Evolutionary conservation across 179 eudicot genomes (phyloP).

Genomic region (Beta corolliflora): DNA sequence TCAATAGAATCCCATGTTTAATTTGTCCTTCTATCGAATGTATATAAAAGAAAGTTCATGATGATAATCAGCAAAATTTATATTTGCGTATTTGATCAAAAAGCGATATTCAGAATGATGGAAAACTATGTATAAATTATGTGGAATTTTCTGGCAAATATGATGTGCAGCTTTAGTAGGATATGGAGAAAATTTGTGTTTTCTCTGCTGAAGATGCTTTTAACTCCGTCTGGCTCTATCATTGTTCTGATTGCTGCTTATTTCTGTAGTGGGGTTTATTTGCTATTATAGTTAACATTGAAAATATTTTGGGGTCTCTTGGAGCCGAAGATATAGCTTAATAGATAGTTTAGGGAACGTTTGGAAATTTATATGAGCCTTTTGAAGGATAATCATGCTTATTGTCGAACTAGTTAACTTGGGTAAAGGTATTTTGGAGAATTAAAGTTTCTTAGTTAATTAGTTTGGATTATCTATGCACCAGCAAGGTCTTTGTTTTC

Average conservation of each 20-base stretch:
- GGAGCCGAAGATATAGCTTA: conserved; percentile 2
- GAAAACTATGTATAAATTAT: too few relatives aligned
- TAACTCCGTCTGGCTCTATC: not conserved
- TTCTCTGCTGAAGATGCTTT: not conserved
- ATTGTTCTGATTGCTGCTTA: not conserved
- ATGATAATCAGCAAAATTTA: too few relatives aligned
- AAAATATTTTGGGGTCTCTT: not conserved
- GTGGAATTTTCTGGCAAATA: not conserved
- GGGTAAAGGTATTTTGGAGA: not conserved
- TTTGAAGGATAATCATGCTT: not conserved
- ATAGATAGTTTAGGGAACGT: not conserved
- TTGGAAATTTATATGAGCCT: not conserved
- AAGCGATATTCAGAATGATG: too few relatives aligned
- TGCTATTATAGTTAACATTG: not conserved
- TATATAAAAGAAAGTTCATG: too few relatives aligned
- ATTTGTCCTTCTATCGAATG: too few relatives aligned
- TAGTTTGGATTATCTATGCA: not conserved
- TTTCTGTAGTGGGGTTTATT: not conserved
- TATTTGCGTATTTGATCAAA: too few relatives aligned
- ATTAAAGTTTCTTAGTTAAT: not conserved
- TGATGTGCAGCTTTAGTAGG: not conserved
- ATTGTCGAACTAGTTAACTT: not conserved
- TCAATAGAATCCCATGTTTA: not conserved
- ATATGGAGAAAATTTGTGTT: not conserved
- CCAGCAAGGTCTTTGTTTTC: not conserved